A percentile compares a stretch with the other conserved stretches of the same genome.
Evolutionary conservation across 495 filamentous ascomycete genomes (phyloP).

Genomic region (Hypoxylon trugodes): DNA sequence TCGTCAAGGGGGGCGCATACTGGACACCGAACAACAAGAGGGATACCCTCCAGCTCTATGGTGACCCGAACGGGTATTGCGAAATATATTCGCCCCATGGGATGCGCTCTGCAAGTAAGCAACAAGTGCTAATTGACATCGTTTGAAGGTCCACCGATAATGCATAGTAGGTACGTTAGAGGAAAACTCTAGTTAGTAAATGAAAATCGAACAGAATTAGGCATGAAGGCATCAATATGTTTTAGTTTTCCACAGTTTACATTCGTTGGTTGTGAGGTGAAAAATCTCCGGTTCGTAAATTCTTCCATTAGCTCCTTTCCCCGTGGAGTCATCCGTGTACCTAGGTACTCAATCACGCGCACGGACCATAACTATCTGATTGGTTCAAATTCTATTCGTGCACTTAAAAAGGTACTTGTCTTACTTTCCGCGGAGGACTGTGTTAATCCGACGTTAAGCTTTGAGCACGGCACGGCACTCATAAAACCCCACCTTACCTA

Average conservation of each 20-base stretch:
- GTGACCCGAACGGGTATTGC: slow-evolving; percentile 14
- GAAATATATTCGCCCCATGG: too few species aligned
- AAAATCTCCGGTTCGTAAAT: slow-evolving; percentile 22
- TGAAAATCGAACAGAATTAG: neutral
- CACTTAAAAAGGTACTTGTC: too few species aligned
- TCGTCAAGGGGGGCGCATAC: slow-evolving; percentile 16
- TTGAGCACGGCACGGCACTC: too few species aligned
- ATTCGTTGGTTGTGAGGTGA: slow-evolving; percentile 16
- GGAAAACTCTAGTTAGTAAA: neutral
- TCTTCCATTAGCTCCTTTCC: slow-evolving; percentile 14
- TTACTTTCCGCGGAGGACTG: too few species aligned
- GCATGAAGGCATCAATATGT: neutral
- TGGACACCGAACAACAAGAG: slow-evolving; percentile 10
- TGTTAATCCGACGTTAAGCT: too few species aligned
- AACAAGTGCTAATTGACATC: too few species aligned
- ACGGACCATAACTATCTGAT: too few species aligned
- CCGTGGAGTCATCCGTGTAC: slow-evolving; percentile 24
- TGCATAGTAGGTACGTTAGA: neutral
- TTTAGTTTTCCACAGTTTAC: slow-evolving; percentile 4
- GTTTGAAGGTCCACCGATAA: too few species aligned
- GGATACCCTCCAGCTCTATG: slow-evolving; percentile 5
- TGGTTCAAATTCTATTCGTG: too few species aligned
- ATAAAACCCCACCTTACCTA: neutral
- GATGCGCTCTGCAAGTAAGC: too few species aligned
- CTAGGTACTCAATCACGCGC: too few species aligned